phyloP scores from a whole-genome alignment of 176 grass and related monocot species.

The Chloris gayana region DNA sequence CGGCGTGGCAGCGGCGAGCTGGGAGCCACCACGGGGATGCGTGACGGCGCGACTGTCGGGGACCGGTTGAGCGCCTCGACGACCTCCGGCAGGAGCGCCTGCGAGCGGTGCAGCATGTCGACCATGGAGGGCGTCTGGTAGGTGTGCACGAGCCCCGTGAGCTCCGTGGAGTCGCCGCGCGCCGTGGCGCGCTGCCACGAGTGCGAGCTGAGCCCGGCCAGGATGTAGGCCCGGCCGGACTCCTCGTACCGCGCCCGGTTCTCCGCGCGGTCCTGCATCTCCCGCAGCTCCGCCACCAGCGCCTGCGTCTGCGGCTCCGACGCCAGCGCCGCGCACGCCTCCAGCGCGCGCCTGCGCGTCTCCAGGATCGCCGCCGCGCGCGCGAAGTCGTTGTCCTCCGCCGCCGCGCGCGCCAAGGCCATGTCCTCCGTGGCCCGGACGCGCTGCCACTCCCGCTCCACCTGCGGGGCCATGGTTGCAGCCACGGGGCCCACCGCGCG shows the following conservation, averaged over 20 bases:
- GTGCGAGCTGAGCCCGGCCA: conserved; percentile 57
- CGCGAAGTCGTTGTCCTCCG: conserved; percentile 29
- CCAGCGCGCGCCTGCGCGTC: conserved; percentile 1
- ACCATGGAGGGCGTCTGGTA: conserved; percentile 65
- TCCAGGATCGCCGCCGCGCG: conserved; percentile 39
- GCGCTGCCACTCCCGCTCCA: conserved; percentile 53
- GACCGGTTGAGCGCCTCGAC: conserved; percentile 21
- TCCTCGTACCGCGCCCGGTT: conserved; percentile 37
- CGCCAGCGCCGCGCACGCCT: conserved; percentile 4
- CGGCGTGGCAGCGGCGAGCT: background rate
- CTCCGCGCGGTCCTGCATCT: conserved; percentile 57
- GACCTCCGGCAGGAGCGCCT: conserved; percentile 30
- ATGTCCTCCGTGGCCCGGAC: conserved; percentile 46
- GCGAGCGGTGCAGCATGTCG: conserved; percentile 53
- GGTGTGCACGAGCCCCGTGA: conserved; percentile 24
- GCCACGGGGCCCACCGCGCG: conserved; percentile 22
- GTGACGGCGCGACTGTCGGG: background rate
- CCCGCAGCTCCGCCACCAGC: conserved; percentile 52
- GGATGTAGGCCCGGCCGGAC: conserved; percentile 55
- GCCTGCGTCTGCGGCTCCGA: conserved; percentile 25
- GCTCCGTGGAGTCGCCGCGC: conserved; percentile 47
- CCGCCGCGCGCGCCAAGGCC: conserved; percentile 35
- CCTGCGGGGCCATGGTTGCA: conserved; percentile 41
- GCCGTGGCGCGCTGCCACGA: conserved; percentile 57
- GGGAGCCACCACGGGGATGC: background rate